These are phyloP conservation scores for Chlamydomonas reinhardtii DNA, from an alignment of 163 green algal genomes.

Conservation along the genomic window DNA sequence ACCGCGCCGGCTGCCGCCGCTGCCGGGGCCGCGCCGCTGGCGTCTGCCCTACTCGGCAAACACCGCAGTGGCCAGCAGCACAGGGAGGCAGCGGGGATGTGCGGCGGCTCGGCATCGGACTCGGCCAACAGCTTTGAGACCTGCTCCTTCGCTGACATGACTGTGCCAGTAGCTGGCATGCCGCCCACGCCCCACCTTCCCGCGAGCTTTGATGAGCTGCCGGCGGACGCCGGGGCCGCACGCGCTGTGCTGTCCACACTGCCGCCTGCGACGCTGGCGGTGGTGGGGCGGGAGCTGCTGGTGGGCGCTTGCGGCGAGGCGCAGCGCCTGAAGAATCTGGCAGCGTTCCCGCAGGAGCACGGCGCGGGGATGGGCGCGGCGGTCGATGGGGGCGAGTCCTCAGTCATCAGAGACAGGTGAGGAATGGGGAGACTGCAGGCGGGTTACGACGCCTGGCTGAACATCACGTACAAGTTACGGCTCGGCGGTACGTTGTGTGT, in stretches of 20 bases:
- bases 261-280: conserved; percentile 4
- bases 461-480: too few species aligned
- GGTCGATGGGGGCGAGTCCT: too few species aligned
- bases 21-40: too few species aligned
- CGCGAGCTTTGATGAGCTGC: not conserved
- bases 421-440: too few species aligned
- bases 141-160: not conserved
- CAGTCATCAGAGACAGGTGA: too few species aligned
- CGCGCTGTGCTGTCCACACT: not conserved
- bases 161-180: conserved; percentile 11
- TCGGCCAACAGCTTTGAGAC: not conserved
- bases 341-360: not conserved
- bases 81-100: too few species aligned
- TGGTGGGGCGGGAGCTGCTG: conserved; percentile 2
- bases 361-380: not conserved
- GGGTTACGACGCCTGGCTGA: too few species aligned
- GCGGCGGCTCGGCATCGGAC: not conserved
- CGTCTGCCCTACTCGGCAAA: too few species aligned
- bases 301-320: conserved; percentile 1
- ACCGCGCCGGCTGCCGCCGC: conserved; percentile 8
- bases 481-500: too few species aligned
- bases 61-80: too few species aligned
- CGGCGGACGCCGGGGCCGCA: not conserved
- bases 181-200: conserved; percentile 29
- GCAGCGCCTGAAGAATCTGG: conserved; percentile 10